Conservation (phyloP, 228 moss, liverwort and hornwort genomes). For the Sphagnum fallax region DNA sequence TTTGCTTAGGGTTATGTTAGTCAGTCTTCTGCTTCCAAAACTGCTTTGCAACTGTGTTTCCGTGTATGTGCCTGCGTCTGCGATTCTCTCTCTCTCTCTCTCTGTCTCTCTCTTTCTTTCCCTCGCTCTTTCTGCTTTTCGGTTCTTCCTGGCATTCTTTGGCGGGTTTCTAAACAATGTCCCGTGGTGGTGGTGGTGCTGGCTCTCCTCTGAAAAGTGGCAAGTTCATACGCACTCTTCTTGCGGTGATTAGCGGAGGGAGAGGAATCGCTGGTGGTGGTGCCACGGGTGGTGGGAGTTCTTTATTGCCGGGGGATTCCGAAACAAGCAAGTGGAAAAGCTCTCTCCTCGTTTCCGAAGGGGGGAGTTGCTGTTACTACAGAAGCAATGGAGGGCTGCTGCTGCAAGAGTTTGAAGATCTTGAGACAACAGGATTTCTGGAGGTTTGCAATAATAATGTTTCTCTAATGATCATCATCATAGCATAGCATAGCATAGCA, state of each 20-base stretch:
- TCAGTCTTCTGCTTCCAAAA: no score
- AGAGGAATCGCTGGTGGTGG: constrained; percentile 19
- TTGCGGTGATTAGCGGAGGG: constrained; percentile 76
- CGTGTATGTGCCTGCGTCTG: no score
- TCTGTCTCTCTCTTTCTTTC: no score
- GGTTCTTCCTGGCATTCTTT: no score
- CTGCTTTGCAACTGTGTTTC: no score
- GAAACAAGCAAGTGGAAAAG: neutral
- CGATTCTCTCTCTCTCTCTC: no score
- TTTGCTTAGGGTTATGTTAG: no score
- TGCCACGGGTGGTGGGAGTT: constrained; percentile 17
- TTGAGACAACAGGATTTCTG: constrained; percentile 64
- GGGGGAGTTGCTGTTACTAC: constrained; percentile 18
- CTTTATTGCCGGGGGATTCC: neutral
- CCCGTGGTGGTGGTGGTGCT: neutral
- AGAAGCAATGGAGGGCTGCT: constrained; percentile 38
- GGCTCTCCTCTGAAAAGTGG: constrained; percentile 4
- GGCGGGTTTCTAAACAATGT: neutral
- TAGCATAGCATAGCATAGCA: no score
- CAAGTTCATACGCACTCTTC: constrained; percentile 70
- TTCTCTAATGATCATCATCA: neutral
- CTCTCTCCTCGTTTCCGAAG: constrained; percentile 19
- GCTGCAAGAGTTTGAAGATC: constrained; percentile 64
- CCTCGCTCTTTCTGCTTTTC: no score
- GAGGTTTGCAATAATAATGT: constrained; percentile 48